phyloP scores from a whole-genome alignment of 2,329 filamentous ascomycete genomes.

The Exophiala aquamarina region DNA sequence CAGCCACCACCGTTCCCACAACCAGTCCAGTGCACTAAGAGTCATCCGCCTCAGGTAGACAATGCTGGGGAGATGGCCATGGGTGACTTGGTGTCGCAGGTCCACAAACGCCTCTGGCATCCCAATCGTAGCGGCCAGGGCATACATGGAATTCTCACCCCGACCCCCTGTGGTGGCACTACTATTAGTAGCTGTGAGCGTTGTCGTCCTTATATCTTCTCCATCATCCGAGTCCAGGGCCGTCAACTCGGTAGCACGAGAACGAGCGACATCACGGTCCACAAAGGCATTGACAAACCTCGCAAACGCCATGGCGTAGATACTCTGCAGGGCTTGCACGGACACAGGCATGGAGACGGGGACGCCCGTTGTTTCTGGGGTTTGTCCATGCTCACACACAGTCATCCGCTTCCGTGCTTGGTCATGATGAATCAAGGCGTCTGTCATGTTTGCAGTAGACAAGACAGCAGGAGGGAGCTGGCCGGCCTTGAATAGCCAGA shows the following conservation, averaged over 20 bases:
- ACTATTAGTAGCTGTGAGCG: not conserved
- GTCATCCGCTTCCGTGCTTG: not conserved
- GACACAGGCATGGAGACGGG: no score
- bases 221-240: constrained; percentile 9
- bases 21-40: constrained; percentile 68
- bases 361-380: not conserved
- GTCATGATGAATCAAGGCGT: constrained; percentile 27
- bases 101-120: constrained; percentile 68
- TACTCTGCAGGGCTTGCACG: constrained; percentile 26
- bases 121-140: constrained; percentile 25
- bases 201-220: not conserved
- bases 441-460: constrained; percentile 26
- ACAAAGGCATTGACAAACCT: constrained; percentile 31
- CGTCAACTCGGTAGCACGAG: constrained; percentile 19
- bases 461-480: constrained; percentile 21
- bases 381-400: no score
- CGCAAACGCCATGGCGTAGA: constrained; percentile 30
- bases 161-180: not conserved
- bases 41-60: constrained; percentile 65
- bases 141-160: constrained; percentile 29
- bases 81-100: constrained; percentile 77
- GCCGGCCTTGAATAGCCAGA: constrained; percentile 27
- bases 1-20: constrained; percentile 58
- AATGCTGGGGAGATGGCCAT: constrained; percentile 74
- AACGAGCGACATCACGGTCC: constrained; percentile 27